These are phyloP conservation scores for Coniochaeta prunicola DNA, from an alignment of 2,329 filamentous ascomycete species.

Conservation along the genomic window DNA sequence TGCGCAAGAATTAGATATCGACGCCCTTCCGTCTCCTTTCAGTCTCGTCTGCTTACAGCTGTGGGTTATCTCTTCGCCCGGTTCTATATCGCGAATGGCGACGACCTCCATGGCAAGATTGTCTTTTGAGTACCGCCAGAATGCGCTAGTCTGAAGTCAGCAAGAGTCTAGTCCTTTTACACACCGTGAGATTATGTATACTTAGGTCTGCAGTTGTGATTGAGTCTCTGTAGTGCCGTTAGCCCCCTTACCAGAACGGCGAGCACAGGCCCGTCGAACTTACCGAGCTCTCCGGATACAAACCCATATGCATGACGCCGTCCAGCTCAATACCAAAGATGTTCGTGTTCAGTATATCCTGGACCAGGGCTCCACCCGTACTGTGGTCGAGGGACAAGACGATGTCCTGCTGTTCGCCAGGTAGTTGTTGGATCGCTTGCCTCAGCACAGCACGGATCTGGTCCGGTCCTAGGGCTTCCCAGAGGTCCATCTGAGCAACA, in stretches of 20 bases:
- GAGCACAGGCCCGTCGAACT: not conserved
- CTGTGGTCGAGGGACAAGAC: slow-evolving; percentile 14
- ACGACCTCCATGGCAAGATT: slow-evolving; percentile 15
- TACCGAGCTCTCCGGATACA: slow-evolving; percentile 16
- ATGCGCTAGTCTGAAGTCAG: slow-evolving; percentile 7
- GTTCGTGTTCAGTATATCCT: slow-evolving; percentile 17
- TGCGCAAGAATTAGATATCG: slow-evolving; percentile 1
- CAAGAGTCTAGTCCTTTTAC: no score
- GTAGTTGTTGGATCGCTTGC: slow-evolving; percentile 11
- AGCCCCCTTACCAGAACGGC: not conserved
- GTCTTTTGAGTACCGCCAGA: slow-evolving; percentile 12
- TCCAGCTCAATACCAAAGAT: slow-evolving; percentile 18
- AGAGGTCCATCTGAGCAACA: slow-evolving; percentile 14
- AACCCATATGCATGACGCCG: slow-evolving; percentile 14
- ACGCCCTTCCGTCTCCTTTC: not conserved
- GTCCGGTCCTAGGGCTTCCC: slow-evolving; percentile 7
- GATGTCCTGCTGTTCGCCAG: slow-evolving; percentile 6
- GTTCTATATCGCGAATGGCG: slow-evolving; percentile 11
- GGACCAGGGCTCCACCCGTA: slow-evolving; percentile 8
- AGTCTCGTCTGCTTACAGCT: slow-evolving; percentile 11
- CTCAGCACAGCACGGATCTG: slow-evolving; percentile 11
- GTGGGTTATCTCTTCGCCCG: slow-evolving; percentile 14
- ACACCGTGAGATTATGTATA: no score
- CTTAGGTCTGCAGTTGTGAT: slow-evolving; percentile 18
- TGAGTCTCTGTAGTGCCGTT: slow-evolving; percentile 11